Conservation (phyloP, 495 filamentous ascomycete genomes). For the Hypoxylon lenormandii region DNA sequence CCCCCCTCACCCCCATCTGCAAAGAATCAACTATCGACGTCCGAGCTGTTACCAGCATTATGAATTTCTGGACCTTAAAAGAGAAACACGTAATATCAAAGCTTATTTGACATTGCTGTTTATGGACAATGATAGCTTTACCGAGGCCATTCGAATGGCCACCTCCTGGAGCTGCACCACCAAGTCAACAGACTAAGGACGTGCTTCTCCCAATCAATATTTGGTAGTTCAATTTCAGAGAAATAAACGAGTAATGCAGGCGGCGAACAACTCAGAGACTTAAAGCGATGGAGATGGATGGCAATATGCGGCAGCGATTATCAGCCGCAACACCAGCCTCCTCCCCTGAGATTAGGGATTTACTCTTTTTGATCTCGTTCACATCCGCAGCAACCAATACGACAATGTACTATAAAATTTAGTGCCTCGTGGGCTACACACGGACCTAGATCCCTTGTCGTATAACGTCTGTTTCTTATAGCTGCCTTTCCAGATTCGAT, state of each 20-base stretch:
- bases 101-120: conserved; percentile 16
- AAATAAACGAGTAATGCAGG: conserved; percentile 5
- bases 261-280: neutral
- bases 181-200: neutral
- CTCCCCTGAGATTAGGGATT: neutral
- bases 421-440: conserved; percentile 3
- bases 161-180: conserved; percentile 25
- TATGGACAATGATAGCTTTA: conserved; percentile 31
- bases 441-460: conserved; percentile 17
- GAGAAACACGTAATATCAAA: conserved; percentile 20
- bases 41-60: conserved; percentile 25
- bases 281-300: conserved; percentile 1
- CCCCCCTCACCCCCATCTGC: neutral
- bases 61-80: conserved; percentile 29
- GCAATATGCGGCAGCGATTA: conserved; percentile 9
- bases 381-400: conserved; percentile 26
- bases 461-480: conserved; percentile 31
- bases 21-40: conserved; percentile 8
- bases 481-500: conserved; percentile 37
- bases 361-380: conserved; percentile 20
- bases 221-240: conserved; percentile 11
- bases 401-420: conserved; percentile 19
- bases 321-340: conserved; percentile 26
- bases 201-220: conserved; percentile 13
- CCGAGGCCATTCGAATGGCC: conserved; percentile 23